Percentiles rank a stretch among this genome's conserved stretches.
phyloP scores from a whole-genome alignment of 371 early-diverging fungal genomes.

The Rhizomucor miehei region DNA sequence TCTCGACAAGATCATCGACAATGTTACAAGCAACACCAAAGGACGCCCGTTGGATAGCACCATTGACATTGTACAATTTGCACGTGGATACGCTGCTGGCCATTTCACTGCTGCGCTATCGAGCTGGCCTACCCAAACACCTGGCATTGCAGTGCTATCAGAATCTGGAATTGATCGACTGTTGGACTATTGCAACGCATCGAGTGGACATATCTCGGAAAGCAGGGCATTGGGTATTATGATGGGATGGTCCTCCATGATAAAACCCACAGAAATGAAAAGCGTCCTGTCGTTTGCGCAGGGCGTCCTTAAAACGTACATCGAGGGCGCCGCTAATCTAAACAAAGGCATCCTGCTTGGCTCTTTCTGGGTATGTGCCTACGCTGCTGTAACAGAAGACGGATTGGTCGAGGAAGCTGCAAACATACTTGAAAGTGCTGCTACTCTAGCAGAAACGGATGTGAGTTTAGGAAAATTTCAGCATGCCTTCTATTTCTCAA shows the following conservation, averaged over 20 bases:
- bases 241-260: constrained; percentile 40
- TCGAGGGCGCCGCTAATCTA: constrained; percentile 2
- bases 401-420: constrained; percentile 10
- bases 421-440: constrained; percentile 18
- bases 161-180: constrained; percentile 11
- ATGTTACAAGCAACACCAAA: constrained; percentile 3
- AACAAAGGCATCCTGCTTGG: constrained; percentile 31
- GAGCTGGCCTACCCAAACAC: constrained; percentile 48
- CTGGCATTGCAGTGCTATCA: constrained; percentile 21
- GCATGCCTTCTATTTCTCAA: neutral
- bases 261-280: constrained; percentile 21
- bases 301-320: constrained; percentile 15
- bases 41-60: constrained; percentile 28
- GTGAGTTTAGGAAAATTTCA: constrained; percentile 19
- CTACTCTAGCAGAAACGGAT: constrained; percentile 17
- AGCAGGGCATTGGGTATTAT: constrained; percentile 36
- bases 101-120: constrained; percentile 38
- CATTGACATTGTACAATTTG: constrained; percentile 41
- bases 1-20: constrained; percentile 14
- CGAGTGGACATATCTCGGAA: constrained; percentile 14
- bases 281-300: constrained; percentile 23
- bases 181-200: constrained; percentile 14
- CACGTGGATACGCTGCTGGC: constrained; percentile 52
- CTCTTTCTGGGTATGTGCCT: constrained; percentile 30
- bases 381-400: constrained; percentile 12